Evolutionary conservation across 495 filamentous ascomycete species (phyloP).

Genomic region (Neurospora terricola): DNA sequence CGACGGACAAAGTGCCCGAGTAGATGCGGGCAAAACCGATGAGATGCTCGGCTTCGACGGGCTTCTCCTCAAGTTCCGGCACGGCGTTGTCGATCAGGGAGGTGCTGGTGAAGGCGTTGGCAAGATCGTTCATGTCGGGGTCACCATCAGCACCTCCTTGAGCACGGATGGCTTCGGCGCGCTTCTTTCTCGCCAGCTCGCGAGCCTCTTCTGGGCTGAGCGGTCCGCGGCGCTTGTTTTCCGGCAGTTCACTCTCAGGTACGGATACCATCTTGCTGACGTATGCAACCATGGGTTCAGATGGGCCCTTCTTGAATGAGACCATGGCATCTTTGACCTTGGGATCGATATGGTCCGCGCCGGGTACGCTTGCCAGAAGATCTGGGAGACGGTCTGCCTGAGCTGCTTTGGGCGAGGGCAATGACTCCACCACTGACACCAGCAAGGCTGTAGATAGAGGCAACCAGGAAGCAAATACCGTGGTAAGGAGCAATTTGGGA

Average conservation of each 20-base stretch:
- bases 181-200: constrained; percentile 77
- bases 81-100: constrained; percentile 36
- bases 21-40: constrained; percentile 93
- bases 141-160: constrained; percentile 35
- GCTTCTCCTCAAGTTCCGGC: constrained; percentile 45
- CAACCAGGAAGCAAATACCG: constrained; percentile 82
- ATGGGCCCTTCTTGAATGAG: constrained; percentile 55
- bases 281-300: constrained; percentile 81
- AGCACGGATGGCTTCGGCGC: constrained; percentile 72
- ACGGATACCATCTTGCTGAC: constrained; percentile 98
- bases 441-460: constrained; percentile 87
- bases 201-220: constrained; percentile 84
- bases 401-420: constrained; percentile 76
- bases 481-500: constrained; percentile 68
- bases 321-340: constrained; percentile 68
- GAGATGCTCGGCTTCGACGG: constrained; percentile 68
- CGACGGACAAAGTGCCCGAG: constrained; percentile 80
- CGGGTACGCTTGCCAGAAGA: constrained; percentile 73
- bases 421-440: constrained; percentile 85
- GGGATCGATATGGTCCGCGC: constrained; percentile 55
- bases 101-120: constrained; percentile 23
- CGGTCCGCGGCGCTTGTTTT: constrained; percentile 65
- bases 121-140: constrained; percentile 19
- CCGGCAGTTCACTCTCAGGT: constrained; percentile 77
- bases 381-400: constrained; percentile 74